Base-by-base conservation (phyloP, 345 rosid genomes). In the Gossypium herbaceum region DNA sequence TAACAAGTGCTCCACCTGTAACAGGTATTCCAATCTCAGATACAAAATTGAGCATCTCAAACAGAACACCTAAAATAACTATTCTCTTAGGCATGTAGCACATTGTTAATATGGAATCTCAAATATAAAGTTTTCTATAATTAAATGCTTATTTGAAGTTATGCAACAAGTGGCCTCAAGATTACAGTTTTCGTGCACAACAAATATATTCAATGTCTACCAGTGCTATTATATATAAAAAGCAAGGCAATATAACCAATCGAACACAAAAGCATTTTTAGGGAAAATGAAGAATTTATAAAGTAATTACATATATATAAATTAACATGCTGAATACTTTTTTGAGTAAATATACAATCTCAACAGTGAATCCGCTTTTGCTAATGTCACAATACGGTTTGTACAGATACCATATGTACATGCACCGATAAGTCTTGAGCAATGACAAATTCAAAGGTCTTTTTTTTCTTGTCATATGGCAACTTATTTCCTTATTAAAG, bases 1-100 rank as follows among this genome's bases (percentile, higher is more conserved):
- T 75, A 93, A 76, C 67, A 91, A 86, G 55, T 90, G 94, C 86
- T 93, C 97, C 61, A 91, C 93, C 97, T 91, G 85, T 47, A 78
- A 82, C 0, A 73, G 29, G 68, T 65, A 27, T 20, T 19, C 62
- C 75, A 7, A 34, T 62, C 24, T 54, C 77, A 66, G 9, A 77
- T n/a, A 73, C 10, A 71, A 74, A 67, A 56, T 17, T 34, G 62
- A 41, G 45, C 13, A 15, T 41, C 44, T n/a, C 22, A 67, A 20
- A 8, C 27, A 58, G 39, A 51, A 65, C 8, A 64, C 58, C 1
- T 4, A 59, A n/a, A 19, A 44, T 24, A 63, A 57, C 51, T 22
- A 39, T 15, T 57, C 54, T 58, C 15, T 24, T 4, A n/a, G 22
- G 51, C 50, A 74, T 70, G 19, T 48, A 71, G 24, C 16, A 71